Evolutionary conservation across 306 rosid genomes (phyloP), one percentile per base, ranked within the genome.

Genomic region (Medicago lupulina): DNA sequence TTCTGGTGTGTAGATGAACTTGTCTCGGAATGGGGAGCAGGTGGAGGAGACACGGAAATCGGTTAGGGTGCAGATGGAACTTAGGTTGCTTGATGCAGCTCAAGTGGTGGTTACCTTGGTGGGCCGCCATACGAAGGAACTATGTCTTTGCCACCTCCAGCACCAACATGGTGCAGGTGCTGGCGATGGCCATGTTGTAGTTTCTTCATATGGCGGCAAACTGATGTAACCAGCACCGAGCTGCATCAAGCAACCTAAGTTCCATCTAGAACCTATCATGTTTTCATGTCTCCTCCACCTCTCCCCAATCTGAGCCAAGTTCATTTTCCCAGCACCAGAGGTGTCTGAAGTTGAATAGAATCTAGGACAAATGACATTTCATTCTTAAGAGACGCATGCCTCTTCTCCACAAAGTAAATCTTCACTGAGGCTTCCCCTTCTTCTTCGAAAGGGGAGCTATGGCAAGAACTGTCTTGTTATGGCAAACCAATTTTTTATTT

Each of bases 221-320:
- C 68, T 93, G 18, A 82, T 89, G 75, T 86, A 93, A 17, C 92
- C 79, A 34, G 79, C 76, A 49, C 93, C 31, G 97, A 90, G 86
- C 96, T 95, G 99, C 96, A 92, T 96, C 99, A 95, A 95, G 99
- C 99, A 49, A 82, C 92, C 86, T 85, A 87, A 74, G 95, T 77
- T 78, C 82, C 79, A 7, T 15, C 57, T 51, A 17, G 8, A 7
- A 7, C 55, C 6, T 73, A 82, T 76, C 89, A 82, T 75, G 88
- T 88, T 79, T 93, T 78, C 85, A 79, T 83, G 82, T 80, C 80
- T 83, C 75, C 91, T 87, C 95, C 66, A 82, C 82, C 92, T 72
- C 47, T 4, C 14, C 82, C 6, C 60, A 84, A 3, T 28, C 31
- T 46, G 91, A 67, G 90, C 93, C 87, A 5, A 83, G 98, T 85